phyloP scores from a whole-genome alignment of 2,329 filamentous ascomycete species.

The Cladophialophora bantiana region DNA sequence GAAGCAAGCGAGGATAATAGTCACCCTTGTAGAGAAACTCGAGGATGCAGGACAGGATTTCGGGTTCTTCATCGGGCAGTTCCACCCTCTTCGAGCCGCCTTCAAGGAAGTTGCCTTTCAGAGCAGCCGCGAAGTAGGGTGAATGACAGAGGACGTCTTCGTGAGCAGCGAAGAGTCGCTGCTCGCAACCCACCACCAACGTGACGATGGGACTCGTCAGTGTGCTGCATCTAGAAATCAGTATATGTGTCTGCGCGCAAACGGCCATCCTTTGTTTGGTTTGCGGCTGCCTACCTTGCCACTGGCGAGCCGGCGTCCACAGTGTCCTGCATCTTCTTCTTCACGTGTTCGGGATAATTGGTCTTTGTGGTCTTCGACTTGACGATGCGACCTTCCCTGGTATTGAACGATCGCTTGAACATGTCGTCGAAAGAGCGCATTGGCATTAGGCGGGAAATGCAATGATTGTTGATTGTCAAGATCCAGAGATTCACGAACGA shows the following conservation, averaged over 20 bases:
- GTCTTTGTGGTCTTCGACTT: slow-evolving; percentile 84
- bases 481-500: slow-evolving; percentile 50
- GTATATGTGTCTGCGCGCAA: slow-evolving; percentile 11
- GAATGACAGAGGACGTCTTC: slow-evolving; percentile 89
- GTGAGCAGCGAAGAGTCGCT: slow-evolving; percentile 91
- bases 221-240: slow-evolving; percentile 47
- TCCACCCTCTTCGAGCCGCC: slow-evolving; percentile 75
- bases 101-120: slow-evolving; percentile 73
- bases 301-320: slow-evolving; percentile 64
- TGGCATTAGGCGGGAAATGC: slow-evolving; percentile 21
- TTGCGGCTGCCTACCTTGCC: slow-evolving; percentile 45
- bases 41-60: slow-evolving; percentile 90
- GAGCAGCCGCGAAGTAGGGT: slow-evolving; percentile 78
- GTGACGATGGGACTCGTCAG: slow-evolving; percentile 80
- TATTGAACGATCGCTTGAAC: slow-evolving; percentile 92
- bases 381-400: slow-evolving; percentile 78
- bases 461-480: slow-evolving; percentile 40
- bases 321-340: slow-evolving; percentile 87
- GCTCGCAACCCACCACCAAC: slow-evolving; percentile 80
- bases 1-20: slow-evolving; percentile 88
- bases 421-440: slow-evolving; percentile 62
- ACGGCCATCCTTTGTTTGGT: background rate
- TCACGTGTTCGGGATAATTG: slow-evolving; percentile 77
- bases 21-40: slow-evolving; percentile 98
- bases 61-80: slow-evolving; percentile 80